Conservation (phyloP, 2,329 filamentous ascomycete species). For the Fonsecaea pedrosoi region DNA sequence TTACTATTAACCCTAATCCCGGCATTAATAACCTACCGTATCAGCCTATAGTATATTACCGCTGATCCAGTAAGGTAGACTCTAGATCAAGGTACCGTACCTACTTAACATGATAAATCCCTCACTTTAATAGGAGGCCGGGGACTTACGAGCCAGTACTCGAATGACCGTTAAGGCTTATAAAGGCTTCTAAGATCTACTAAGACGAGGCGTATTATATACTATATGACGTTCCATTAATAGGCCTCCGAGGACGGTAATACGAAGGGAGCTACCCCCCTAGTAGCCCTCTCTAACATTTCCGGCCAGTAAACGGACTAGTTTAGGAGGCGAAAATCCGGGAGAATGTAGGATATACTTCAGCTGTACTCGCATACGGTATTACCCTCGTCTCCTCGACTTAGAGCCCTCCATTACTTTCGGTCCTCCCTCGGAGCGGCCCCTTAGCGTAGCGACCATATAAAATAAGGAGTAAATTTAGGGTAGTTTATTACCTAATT, state of each 20-base stretch:
- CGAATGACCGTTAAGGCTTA: constrained; percentile 9
- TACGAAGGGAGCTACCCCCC: constrained; percentile 9
- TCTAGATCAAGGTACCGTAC: neutral
- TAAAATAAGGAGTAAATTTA: too few relatives aligned
- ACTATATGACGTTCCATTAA: constrained; percentile 5
- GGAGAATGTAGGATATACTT: too few relatives aligned
- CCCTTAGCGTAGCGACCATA: too few relatives aligned
- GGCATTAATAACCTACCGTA: too few relatives aligned
- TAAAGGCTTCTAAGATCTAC: constrained; percentile 6
- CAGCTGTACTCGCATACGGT: too few relatives aligned
- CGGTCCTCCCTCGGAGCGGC: too few relatives aligned
- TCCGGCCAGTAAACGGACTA: neutral
- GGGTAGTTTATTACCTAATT: too few relatives aligned
- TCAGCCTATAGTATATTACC: neutral
- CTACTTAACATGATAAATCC: constrained; percentile 3
- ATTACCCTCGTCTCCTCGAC: too few relatives aligned
- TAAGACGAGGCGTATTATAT: constrained; percentile 9
- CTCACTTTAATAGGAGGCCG: constrained; percentile 9
- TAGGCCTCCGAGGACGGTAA: constrained; percentile 12
- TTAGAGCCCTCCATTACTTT: too few relatives aligned
- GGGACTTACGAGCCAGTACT: constrained; percentile 7
- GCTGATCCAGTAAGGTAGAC: constrained; percentile 12
- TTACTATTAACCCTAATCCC: too few relatives aligned
- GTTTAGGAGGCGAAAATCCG: neutral
- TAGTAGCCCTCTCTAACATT: constrained; percentile 8